Evolutionary conservation across 2,329 filamentous ascomycete species (phyloP).

Genomic region (Colletotrichum graminicola): DNA sequence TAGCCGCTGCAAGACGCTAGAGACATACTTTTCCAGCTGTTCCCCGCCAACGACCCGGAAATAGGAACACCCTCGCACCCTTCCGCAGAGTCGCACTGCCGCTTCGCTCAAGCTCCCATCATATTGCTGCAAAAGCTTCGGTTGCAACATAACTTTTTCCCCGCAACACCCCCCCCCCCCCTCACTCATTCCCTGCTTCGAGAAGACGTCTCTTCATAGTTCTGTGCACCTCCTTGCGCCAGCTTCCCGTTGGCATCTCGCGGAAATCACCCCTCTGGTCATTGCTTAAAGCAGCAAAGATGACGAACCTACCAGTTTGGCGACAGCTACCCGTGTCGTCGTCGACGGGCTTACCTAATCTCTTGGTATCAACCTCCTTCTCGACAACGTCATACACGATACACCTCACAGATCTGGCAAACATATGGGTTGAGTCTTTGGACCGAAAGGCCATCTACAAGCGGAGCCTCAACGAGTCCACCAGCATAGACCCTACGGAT

Average conservation of each 20-base stretch:
- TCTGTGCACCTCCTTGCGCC: background rate
- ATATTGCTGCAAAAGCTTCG: constrained; percentile 6
- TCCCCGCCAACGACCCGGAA: background rate
- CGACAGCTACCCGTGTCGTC: constrained; percentile 58
- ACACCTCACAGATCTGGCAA: constrained; percentile 77
- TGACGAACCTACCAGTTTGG: constrained; percentile 58
- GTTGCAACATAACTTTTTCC: too few relatives aligned
- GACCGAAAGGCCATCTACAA: constrained; percentile 71
- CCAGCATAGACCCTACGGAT: constrained; percentile 80
- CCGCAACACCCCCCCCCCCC: background rate
- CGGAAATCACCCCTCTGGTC: background rate
- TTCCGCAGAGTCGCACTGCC: constrained; percentile 13
- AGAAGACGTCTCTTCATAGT: background rate
- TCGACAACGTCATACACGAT: constrained; percentile 70
- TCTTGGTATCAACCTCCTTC: constrained; percentile 73
- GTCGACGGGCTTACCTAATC: constrained; percentile 62
- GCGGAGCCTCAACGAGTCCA: constrained; percentile 72
- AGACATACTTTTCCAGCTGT: too few relatives aligned
- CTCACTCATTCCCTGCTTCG: background rate
- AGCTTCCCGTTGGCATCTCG: background rate
- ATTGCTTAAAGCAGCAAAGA: constrained; percentile 39
- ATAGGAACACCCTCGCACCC: constrained; percentile 1
- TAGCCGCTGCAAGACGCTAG: background rate
- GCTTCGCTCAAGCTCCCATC: background rate
- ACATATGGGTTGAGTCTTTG: constrained; percentile 78